Percentiles rank a stretch among this genome's conserved stretches.
These are phyloP conservation scores for Paraglomus brasilianum DNA, from an alignment of 192 early-diverging fungal genomes.

Conservation along the genomic window DNA sequence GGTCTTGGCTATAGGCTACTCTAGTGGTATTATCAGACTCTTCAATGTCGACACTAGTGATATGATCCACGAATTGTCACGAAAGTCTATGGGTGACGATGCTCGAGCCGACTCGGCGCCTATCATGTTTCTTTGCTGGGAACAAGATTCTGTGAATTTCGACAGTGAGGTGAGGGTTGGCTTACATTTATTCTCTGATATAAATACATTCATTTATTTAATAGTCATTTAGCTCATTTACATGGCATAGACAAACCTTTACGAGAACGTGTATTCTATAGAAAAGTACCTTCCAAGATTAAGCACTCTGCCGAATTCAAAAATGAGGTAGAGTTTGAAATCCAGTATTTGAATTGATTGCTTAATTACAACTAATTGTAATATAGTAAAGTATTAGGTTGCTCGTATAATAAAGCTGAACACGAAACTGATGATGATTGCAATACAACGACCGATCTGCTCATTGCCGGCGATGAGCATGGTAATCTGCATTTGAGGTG, in stretches of 20 bases:
- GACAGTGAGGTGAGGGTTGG: background rate
- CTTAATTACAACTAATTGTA: no score
- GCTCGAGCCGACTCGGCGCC: background rate
- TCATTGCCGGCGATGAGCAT: constrained; percentile 28
- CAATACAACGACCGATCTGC: constrained; percentile 21
- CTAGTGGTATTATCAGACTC: constrained; percentile 26
- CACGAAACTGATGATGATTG: constrained; percentile 22
- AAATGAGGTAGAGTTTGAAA: constrained; percentile 18
- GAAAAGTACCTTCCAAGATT: constrained; percentile 26
- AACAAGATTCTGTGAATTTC: constrained; percentile 16
- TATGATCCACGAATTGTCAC: constrained; percentile 29
- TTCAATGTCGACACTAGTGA: constrained; percentile 32
- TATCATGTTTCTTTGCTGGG: constrained; percentile 29
- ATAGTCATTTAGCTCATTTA: background rate
- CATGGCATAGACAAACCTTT: background rate
- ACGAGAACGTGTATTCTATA: background rate
- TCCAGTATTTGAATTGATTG: background rate
- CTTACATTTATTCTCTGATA: no score
- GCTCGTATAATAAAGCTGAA: background rate
- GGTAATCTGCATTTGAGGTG: constrained; percentile 36
- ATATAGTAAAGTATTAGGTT: constrained; percentile 20
- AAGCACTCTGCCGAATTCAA: constrained; percentile 13
- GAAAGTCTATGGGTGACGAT: constrained; percentile 2
- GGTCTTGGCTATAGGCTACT: constrained; percentile 32
- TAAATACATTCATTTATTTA: no score